A percentile compares a stretch with the other conserved stretches of the same genome.
Evolutionary conservation across 805 yeast genomes (phyloP).

Genomic region (Pichia nanzhaoensis): DNA sequence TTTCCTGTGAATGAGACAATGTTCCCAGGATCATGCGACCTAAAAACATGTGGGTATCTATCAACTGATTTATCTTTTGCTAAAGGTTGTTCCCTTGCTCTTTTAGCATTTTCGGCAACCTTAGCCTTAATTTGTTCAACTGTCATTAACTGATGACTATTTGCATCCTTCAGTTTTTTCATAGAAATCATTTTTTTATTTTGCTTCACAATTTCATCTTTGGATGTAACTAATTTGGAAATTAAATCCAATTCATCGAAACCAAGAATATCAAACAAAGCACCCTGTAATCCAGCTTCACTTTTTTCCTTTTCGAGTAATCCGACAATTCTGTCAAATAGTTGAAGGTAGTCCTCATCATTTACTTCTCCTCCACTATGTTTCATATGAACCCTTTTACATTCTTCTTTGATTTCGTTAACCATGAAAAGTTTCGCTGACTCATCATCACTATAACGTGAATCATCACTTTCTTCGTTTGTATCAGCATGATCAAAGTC

Average conservation of each 20-base stretch:
- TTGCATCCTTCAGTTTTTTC: background rate
- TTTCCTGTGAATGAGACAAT: slow-evolving; percentile 76
- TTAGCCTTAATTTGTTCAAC: slow-evolving; percentile 50
- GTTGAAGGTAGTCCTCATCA: slow-evolving; percentile 3
- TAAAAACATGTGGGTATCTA: slow-evolving; percentile 82
- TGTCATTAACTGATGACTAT: slow-evolving; percentile 34
- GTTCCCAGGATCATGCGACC: slow-evolving; percentile 59
- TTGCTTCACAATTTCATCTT: slow-evolving; percentile 26
- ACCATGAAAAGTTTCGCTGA: slow-evolving; percentile 13
- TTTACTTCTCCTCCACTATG: slow-evolving; percentile 17
- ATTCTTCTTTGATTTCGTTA: slow-evolving; percentile 18
- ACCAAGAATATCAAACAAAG: slow-evolving; percentile 75
- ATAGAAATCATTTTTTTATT: too few species aligned
- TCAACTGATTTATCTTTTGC: slow-evolving; percentile 40
- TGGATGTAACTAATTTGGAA: slow-evolving; percentile 49
- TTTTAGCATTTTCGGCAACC: slow-evolving; percentile 42
- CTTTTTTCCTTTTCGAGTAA: slow-evolving; percentile 32
- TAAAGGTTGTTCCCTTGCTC: slow-evolving; percentile 42
- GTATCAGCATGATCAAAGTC: slow-evolving; percentile 5
- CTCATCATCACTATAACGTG: slow-evolving; percentile 7
- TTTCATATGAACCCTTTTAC: slow-evolving; percentile 26
- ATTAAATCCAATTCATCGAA: slow-evolving; percentile 80
- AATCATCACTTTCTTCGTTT: slow-evolving; percentile 1
- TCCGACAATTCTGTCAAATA: slow-evolving; percentile 27
- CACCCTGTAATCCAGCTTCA: slow-evolving; percentile 61